These are phyloP conservation scores for Clonostachys rhizophaga DNA, from an alignment of 2,329 filamentous ascomycete species.

Conservation along the genomic window DNA sequence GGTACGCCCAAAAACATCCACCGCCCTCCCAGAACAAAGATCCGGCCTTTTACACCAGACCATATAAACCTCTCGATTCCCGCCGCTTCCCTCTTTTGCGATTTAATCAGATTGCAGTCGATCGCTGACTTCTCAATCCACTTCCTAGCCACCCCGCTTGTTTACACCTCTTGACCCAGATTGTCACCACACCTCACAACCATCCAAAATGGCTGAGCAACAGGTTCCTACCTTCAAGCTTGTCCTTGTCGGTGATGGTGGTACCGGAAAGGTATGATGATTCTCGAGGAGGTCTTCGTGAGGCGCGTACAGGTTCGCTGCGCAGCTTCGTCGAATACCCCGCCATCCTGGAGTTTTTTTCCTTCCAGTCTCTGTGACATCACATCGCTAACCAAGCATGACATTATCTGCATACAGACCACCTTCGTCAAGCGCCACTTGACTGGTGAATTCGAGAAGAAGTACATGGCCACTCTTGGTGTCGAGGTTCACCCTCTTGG, in stretches of 20 bases:
- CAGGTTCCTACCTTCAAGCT: constrained; percentile 91
- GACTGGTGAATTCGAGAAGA: constrained; percentile 99
- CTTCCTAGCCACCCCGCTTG: constrained; percentile 31
- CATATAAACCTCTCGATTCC: background rate
- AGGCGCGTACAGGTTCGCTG: background rate
- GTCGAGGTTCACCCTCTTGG: constrained; percentile 98
- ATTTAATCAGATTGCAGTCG: no score
- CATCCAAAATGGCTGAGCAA: constrained; percentile 56
- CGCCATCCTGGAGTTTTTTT: background rate
- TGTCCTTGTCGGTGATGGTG: constrained; percentile 97
- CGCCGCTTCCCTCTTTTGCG: background rate
- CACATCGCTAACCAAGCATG: constrained; percentile 1
- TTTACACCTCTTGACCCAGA: constrained; percentile 23
- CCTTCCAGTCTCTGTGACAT: background rate
- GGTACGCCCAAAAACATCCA: background rate
- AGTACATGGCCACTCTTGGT: constrained; percentile 99
- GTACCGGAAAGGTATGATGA: constrained; percentile 84
- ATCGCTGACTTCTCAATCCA: no score
- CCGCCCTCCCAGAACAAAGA: no score
- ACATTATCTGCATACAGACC: constrained; percentile 54
- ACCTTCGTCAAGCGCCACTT: constrained; percentile 99
- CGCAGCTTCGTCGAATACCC: background rate
- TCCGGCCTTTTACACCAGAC: no score
- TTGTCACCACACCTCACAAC: constrained; percentile 8
- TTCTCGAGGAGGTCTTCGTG: background rate